Conservation (phyloP, 495 filamentous ascomycete species). For the Niebla homalea region DNA sequence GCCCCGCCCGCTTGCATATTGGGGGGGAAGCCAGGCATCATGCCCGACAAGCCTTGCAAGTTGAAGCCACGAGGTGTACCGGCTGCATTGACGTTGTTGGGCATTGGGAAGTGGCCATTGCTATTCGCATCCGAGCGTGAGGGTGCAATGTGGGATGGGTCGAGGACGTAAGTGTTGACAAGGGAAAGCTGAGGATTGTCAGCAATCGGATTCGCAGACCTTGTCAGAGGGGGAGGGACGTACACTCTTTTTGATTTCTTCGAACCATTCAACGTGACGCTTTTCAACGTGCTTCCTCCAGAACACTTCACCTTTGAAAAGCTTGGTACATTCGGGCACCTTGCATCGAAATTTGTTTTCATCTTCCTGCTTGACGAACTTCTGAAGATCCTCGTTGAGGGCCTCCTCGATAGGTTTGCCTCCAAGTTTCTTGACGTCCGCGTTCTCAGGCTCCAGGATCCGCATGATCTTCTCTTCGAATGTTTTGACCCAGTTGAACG, state of each 20-base stretch:
- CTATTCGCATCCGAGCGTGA: constrained; percentile 91
- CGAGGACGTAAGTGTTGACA: constrained; percentile 85
- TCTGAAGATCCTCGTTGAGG: constrained; percentile 69
- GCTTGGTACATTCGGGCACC: constrained; percentile 85
- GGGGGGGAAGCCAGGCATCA: constrained; percentile 30
- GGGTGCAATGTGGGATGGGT: constrained; percentile 84
- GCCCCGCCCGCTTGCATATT: constrained; percentile 34
- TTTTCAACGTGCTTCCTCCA: constrained; percentile 98
- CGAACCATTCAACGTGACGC: constrained; percentile 79
- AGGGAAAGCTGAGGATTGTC: constrained; percentile 52
- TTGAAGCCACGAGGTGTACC: constrained; percentile 90
- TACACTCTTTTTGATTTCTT: constrained; percentile 71
- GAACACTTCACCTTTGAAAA: constrained; percentile 93
- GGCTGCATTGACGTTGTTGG: constrained; percentile 55
- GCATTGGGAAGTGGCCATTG: constrained; percentile 85
- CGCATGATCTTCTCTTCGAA: constrained; percentile 95
- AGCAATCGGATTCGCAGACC: constrained; percentile 1
- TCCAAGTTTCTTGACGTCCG: constrained; percentile 76
- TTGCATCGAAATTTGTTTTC: constrained; percentile 94
- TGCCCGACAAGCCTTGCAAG: constrained; percentile 53
- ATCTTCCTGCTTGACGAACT: constrained; percentile 92
- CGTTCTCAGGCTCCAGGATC: constrained; percentile 77
- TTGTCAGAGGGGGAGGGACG: constrained; percentile 20
- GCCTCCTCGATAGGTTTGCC: constrained; percentile 78
- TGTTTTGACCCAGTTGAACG: constrained; percentile 98